Percentiles rank a stretch among this genome's conserved stretches.
These are phyloP conservation scores for Rasamsonia emersonii DNA, from an alignment of 2,329 filamentous ascomycete genomes.

Conservation along the genomic window DNA sequence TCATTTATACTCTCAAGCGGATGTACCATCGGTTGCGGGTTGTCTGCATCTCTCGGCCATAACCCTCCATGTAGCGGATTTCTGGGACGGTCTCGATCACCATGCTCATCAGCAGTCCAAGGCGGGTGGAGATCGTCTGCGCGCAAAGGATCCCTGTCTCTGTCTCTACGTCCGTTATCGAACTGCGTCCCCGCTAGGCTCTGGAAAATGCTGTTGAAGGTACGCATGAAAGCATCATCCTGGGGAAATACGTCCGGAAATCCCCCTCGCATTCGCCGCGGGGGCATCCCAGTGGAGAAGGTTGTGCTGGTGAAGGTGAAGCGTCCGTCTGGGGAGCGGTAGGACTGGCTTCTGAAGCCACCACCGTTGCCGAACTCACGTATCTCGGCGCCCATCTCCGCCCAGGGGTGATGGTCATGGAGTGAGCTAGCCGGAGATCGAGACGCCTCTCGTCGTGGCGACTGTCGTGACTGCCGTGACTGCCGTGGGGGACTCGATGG, in stretches of 20 bases:
- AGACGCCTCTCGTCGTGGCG: constrained; percentile 14
- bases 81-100: too few relatives aligned
- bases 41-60: constrained; percentile 44
- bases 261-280: constrained; percentile 12
- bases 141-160: background rate
- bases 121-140: constrained; percentile 6
- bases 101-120: too few relatives aligned
- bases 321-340: constrained; percentile 39
- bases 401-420: constrained; percentile 41
- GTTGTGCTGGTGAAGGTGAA: constrained; percentile 32
- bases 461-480: constrained; percentile 20
- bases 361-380: constrained; percentile 14
- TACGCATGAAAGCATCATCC: constrained; percentile 24
- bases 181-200: too few relatives aligned
- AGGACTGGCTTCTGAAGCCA: constrained; percentile 28
- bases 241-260: constrained; percentile 6
- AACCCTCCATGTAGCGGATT: constrained; percentile 24
- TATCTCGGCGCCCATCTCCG: constrained; percentile 37
- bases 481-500: too few relatives aligned
- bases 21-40: constrained; percentile 39
- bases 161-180: constrained; percentile 5
- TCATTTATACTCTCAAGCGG: constrained; percentile 41
- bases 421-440: constrained; percentile 23
- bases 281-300: constrained; percentile 12
- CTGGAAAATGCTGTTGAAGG: constrained; percentile 40